Evolutionary conservation across 2,329 filamentous ascomycete species (phyloP).

Genomic region (Paramyrothecium roridum): DNA sequence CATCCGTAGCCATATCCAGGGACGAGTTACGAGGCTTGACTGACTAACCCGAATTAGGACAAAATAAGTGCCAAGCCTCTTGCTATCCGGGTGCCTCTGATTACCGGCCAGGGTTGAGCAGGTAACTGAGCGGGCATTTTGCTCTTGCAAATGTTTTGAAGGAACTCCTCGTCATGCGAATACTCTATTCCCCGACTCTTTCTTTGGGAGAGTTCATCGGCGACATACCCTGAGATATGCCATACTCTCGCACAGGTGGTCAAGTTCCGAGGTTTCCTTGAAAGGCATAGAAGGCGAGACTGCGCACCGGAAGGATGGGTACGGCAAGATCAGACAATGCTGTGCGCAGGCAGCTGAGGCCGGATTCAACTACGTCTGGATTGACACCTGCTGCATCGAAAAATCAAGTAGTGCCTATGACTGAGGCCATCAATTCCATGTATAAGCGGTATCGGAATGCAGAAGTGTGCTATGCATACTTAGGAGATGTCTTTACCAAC

Average conservation of each 20-base stretch:
- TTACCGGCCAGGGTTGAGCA: too few relatives aligned
- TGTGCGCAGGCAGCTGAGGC: constrained; percentile 11
- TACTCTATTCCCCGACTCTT: constrained; percentile 18
- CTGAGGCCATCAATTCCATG: constrained; percentile 24
- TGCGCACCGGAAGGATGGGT: constrained; percentile 6
- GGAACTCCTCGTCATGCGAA: constrained; percentile 14
- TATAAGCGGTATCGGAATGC: constrained; percentile 22
- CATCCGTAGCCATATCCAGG: background rate
- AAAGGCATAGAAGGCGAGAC: constrained; percentile 14
- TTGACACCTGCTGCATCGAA: constrained; percentile 26
- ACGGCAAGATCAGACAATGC: constrained; percentile 13
- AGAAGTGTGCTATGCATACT: constrained; percentile 18
- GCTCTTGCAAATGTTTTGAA: background rate
- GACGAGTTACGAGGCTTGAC: background rate
- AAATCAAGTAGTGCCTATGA: constrained; percentile 21
- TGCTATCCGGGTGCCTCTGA: too few relatives aligned
- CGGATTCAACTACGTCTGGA: constrained; percentile 15
- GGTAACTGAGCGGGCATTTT: too few relatives aligned
- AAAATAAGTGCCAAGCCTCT: too few relatives aligned
- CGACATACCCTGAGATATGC: constrained; percentile 20
- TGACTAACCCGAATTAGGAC: too few relatives aligned
- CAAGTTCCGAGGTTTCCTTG: constrained; percentile 22
- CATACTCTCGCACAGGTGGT: constrained; percentile 34
- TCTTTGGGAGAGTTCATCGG: constrained; percentile 17
- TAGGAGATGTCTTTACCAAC: constrained; percentile 11